Evolutionary conservation across 2,329 filamentous ascomycete genomes (phyloP), one percentile per base, ranked within the genome.

Genomic region (Xylaria sp.): DNA sequence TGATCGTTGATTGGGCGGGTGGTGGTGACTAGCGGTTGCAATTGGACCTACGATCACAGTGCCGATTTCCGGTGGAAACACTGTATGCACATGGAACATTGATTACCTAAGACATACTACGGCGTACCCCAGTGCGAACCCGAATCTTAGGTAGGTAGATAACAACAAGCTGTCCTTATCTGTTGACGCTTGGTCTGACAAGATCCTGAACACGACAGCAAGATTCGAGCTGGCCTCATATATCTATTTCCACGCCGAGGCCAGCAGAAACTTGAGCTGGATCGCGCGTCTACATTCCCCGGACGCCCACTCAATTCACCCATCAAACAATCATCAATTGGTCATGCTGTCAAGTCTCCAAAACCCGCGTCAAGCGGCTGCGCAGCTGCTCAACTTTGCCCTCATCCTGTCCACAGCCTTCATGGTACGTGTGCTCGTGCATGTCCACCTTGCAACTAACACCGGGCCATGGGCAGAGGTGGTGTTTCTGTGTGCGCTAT

Each of bases 331-430:
- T 54, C 24, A 17, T 5, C 32, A 39, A 55, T 17, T 51, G 76
- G 82, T 63, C 67, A 94, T 94, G 92, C 77, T 95, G 71, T 88
- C 90, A 53, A 82, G 85, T 72, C 84, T 97, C 71, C 83, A 85
- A 68, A 94, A 93, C 80, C 91, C 93, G 72, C 91, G 94, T 80
- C 93, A 97, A 80, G 86, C 92, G 63, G 90, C 93, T 75, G 86
- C 89, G 57, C 93, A 97, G 85, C 81, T 95, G 73, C 89, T 97
- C 78, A 97, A 97, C 83, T 97, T 98, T 80, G 93, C 90, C 65
- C 89, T 98, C 71, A 93, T 97, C 70, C 88, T 97, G 59, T 94
- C 92, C 9, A 96, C 93, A 1, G 94, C 94, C 0, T 97, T 97
- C 79, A 97, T 97, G 94, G 89, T 89, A 75, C 69, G 84, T 69